Evolutionary conservation across 2,329 filamentous ascomycete genomes (phyloP), one percentile per base, ranked within the genome.

Genomic region (Claviceps digitariae): DNA sequence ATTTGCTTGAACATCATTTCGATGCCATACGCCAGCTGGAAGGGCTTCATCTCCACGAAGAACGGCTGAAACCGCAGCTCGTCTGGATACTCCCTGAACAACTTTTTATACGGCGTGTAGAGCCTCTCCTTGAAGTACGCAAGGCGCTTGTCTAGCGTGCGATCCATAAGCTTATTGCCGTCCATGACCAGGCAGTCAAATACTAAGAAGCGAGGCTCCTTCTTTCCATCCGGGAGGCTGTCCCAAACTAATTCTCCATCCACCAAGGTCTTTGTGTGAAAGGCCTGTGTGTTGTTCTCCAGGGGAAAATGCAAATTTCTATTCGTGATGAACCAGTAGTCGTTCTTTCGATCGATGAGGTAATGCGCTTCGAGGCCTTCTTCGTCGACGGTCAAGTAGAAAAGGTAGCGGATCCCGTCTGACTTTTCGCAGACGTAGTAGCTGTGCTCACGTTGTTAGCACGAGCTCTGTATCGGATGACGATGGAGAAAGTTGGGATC

Each of bases 371-470:
- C 89, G 49, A 65, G 59, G 52, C 72, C 73, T 6, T 72, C 66
- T 44, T 82, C 77, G 64, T 85, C 84, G 8, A 74, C 68, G 50
- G 87, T 89, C 59, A 93, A 82, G 74, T 94, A 97, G 58, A 98
- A 80, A n/a, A 98, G 79, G 67, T 94, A 96, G 58, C 93, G 83
- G 58, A 97, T 88, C 52, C 93, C 93, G 66, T 98, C 93, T 1
- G 91, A 95, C 73, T 98, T 98, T 71, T 98, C 93, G 74, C 91
- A 96, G 58, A 98, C 86, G 66, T 90, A 98, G 73, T 97, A 98
- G 69, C 82, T 86, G 57, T 51, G n/a, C n/a, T 44, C 44, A 15
- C 48, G 9, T 21, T 27, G 29, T 62, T 48, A 59, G 56, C 56
- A 41, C 25, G 21, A 40, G 36, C 23, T 8, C n/a, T 17, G 9